A percentile compares a stretch with the other conserved stretches of the same genome.
These are phyloP conservation scores for Syzygium malaccense DNA, from an alignment of 441 rosid genomes.

Conservation along the genomic window DNA sequence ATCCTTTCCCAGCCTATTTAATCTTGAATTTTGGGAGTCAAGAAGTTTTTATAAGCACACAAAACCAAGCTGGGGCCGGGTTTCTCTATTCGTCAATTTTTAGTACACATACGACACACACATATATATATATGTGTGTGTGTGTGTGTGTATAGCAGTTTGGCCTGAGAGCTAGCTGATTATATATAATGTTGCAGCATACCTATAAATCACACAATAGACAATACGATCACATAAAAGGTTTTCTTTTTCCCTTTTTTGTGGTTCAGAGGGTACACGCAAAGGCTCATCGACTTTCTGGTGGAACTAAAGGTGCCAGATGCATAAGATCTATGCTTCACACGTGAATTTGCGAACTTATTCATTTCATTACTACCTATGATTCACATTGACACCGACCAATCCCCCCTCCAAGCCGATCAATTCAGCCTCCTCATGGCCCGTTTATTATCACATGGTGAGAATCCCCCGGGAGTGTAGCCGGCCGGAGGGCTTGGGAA, in stretches of 20 bases:
- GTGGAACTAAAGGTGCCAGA: background rate
- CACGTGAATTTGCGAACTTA: background rate
- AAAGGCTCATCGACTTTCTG: background rate
- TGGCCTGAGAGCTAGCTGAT: background rate
- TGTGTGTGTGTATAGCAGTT: background rate
- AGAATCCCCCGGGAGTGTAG: background rate
- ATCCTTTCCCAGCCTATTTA: background rate
- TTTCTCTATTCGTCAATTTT: background rate
- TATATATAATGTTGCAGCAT: background rate
- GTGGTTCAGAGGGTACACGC: background rate
- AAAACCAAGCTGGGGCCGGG: background rate
- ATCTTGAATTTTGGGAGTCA: background rate
- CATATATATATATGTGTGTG: too few species aligned
- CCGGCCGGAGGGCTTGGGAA: background rate
- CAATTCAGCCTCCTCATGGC: background rate
- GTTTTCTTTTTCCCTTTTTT: background rate
- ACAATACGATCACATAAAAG: background rate
- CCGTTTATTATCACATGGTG: background rate
- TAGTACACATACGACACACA: background rate
- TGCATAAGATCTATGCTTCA: background rate
- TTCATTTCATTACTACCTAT: background rate
- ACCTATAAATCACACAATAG: background rate
- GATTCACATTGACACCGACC: background rate
- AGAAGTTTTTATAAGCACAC: background rate
- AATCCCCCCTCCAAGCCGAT: background rate